Conservation (phyloP, 352 stramenopile genomes). For the Globisporangium paroecandrum region DNA sequence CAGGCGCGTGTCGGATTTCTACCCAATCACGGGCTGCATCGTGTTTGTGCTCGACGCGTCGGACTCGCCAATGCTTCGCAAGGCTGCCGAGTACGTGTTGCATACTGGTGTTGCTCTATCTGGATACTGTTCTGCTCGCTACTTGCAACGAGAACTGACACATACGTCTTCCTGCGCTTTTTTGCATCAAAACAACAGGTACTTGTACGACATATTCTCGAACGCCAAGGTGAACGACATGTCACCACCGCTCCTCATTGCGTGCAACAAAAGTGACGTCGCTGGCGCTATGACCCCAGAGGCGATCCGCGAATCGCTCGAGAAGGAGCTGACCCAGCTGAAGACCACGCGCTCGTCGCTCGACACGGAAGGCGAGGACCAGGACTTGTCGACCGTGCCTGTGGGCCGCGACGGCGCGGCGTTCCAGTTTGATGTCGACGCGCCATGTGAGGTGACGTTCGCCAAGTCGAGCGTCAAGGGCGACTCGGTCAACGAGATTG, state of each 20-base stretch:
- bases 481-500: slow-evolving; percentile 53
- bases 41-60: slow-evolving; percentile 77
- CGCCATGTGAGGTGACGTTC: slow-evolving; percentile 77
- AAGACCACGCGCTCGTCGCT: slow-evolving; percentile 86
- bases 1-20: slow-evolving; percentile 72
- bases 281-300: slow-evolving; percentile 39
- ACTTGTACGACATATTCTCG: slow-evolving; percentile 85
- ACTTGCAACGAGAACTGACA: neutral
- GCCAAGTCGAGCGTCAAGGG: slow-evolving; percentile 69
- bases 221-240: slow-evolving; percentile 82
- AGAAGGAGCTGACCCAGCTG: slow-evolving; percentile 82
- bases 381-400: slow-evolving; percentile 62
- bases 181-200: slow-evolving; percentile 27
- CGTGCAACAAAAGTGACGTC: slow-evolving; percentile 83
- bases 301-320: slow-evolving; percentile 52
- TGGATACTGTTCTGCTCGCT: slow-evolving; percentile 2
- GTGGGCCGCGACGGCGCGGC: slow-evolving; percentile 68
- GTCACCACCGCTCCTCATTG: slow-evolving; percentile 63
- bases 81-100: slow-evolving; percentile 69
- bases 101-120: neutral
- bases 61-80: slow-evolving; percentile 60
- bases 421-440: slow-evolving; percentile 80
- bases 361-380: slow-evolving; percentile 77
- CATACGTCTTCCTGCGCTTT: neutral
- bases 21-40: slow-evolving; percentile 62